A percentile compares a stretch with the other conserved stretches of the same genome.
phyloP scores from a whole-genome alignment of 495 filamentous ascomycete genomes.

The Thozetella sp. region DNA sequence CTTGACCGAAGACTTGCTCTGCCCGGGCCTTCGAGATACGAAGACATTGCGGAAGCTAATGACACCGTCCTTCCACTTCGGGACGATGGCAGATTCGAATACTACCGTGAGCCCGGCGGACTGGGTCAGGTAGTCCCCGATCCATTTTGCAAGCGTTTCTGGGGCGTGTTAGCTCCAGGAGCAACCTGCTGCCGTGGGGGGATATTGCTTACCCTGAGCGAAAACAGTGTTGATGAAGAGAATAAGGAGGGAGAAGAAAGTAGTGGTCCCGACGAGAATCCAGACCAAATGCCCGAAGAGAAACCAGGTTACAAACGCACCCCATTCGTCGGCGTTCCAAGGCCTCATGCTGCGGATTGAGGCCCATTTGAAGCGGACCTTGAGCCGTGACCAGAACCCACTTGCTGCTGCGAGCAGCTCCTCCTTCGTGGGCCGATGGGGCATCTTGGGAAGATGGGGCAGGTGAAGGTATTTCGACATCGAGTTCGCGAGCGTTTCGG shows the following conservation, averaged over 20 bases:
- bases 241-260: conserved; percentile 91
- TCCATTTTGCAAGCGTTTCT: conserved; percentile 92
- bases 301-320: conserved; percentile 94
- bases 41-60: conserved; percentile 98
- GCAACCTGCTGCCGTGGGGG: background rate
- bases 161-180: conserved; percentile 7
- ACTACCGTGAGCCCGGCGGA: conserved; percentile 95
- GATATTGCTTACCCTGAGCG: conserved; percentile 67
- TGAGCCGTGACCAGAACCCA: conserved; percentile 89
- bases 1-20: conserved; percentile 74
- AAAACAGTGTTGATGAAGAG: conserved; percentile 93
- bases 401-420: conserved; percentile 91
- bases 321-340: conserved; percentile 93
- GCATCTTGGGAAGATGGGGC: conserved; percentile 62
- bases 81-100: conserved; percentile 97
- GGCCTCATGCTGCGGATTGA: conserved; percentile 94
- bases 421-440: conserved; percentile 89
- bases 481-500: conserved; percentile 34
- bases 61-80: conserved; percentile 89
- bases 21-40: conserved; percentile 87
- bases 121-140: conserved; percentile 94
- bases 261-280: conserved; percentile 93
- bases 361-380: conserved; percentile 96
- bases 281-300: conserved; percentile 91
- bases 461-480: conserved; percentile 64